Percentiles rank a stretch among this genome's conserved stretches.
phyloP scores from a whole-genome alignment of 495 filamentous ascomycete genomes.

The Podospora fimiseda region DNA sequence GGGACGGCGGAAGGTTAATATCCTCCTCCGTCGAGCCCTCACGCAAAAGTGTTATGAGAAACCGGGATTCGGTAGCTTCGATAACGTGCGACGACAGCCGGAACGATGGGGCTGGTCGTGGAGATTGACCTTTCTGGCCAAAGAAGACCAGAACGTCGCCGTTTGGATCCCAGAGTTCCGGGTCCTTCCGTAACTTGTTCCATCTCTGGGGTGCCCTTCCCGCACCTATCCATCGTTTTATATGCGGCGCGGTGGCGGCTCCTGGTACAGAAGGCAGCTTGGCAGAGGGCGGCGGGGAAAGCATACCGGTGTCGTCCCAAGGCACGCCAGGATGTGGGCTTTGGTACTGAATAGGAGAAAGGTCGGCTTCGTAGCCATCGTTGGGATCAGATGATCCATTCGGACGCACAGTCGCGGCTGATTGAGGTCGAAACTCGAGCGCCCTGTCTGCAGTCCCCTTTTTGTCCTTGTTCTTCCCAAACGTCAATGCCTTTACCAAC shows the following conservation, averaged over 20 bases:
- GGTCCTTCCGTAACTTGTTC: constrained; percentile 52
- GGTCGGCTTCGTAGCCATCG: constrained; percentile 21
- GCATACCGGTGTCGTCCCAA: background rate
- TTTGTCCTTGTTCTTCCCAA: constrained; percentile 39
- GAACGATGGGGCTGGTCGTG: constrained; percentile 49
- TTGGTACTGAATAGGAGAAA: constrained; percentile 13
- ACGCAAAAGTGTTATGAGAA: constrained; percentile 45
- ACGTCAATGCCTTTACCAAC: constrained; percentile 40
- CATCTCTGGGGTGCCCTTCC: constrained; percentile 44
- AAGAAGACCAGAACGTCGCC: constrained; percentile 58
- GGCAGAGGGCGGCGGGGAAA: constrained; percentile 29
- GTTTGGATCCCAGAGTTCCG: constrained; percentile 56
- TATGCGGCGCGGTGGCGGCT: constrained; percentile 25
- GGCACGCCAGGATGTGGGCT: constrained; percentile 10
- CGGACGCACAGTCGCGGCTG: constrained; percentile 32
- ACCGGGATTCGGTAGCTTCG: constrained; percentile 48
- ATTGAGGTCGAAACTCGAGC: constrained; percentile 26
- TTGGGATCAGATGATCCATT: constrained; percentile 15
- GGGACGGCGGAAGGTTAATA: constrained; percentile 39
- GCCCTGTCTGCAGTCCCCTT: constrained; percentile 17
- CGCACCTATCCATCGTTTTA: constrained; percentile 47
- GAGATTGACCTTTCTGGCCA: constrained; percentile 33
- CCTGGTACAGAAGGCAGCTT: constrained; percentile 32
- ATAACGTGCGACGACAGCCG: constrained; percentile 51
- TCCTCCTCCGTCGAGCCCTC: constrained; percentile 45